These are phyloP conservation scores for Pseudozyma sp. DNA, from an alignment of 1,284 basidiomycete species.

Conservation along the genomic window DNA sequence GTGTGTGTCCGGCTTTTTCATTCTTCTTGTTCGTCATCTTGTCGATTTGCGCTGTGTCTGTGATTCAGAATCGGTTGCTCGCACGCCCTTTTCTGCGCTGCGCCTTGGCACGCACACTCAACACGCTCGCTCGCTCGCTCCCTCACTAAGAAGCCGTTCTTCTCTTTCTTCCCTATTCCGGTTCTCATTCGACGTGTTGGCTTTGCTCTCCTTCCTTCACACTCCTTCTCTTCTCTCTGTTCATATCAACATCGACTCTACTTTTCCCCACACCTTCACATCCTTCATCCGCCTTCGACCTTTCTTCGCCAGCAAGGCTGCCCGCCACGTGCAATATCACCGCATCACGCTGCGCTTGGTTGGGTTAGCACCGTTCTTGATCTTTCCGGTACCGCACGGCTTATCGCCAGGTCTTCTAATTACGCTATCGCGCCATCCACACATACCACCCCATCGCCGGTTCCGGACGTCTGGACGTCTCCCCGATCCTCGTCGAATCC, in stretches of 20 bases:
- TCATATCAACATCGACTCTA: background rate
- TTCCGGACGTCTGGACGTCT: too few relatives aligned
- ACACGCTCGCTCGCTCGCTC: background rate
- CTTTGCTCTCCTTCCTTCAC: background rate
- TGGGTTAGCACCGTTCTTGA: constrained; percentile 8
- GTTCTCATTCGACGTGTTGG: constrained; percentile 8
- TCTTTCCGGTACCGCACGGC: background rate
- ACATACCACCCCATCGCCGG: too few relatives aligned
- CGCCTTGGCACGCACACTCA: background rate
- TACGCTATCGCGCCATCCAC: too few relatives aligned
- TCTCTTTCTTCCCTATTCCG: constrained; percentile 2
- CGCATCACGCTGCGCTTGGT: constrained; percentile 3
- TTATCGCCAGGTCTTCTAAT: too few relatives aligned
- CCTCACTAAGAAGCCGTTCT: background rate
- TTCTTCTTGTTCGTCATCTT: too few relatives aligned
- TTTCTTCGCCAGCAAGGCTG: constrained; percentile 4
- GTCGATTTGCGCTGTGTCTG: too few relatives aligned
- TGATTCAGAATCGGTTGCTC: background rate
- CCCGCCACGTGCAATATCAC: constrained; percentile 1
- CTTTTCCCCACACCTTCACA: constrained; percentile 3
- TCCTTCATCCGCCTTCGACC: constrained; percentile 5
- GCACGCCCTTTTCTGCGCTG: constrained; percentile 6
- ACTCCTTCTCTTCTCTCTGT: background rate
- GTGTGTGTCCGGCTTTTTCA: too few relatives aligned
- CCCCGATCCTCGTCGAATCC: too few relatives aligned